These are phyloP conservation scores for Maudiozyma barnettii DNA, from an alignment of 805 yeast genomes.

Conservation along the genomic window DNA sequence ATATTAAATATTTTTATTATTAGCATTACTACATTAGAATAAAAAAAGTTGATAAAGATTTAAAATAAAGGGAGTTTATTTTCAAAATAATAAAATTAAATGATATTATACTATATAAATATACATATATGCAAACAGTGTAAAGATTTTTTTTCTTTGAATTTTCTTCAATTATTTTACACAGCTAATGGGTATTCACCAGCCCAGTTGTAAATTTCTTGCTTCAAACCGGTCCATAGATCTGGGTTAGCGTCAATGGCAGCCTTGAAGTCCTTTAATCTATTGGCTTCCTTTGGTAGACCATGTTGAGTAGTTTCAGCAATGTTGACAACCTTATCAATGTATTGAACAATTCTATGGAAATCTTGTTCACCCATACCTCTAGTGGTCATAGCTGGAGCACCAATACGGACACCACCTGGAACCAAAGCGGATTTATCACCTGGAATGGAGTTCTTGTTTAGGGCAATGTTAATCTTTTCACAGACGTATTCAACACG, in stretches of 20 bases:
- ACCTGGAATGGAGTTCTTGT: conserved; percentile 97
- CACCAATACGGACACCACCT: conserved; percentile 94
- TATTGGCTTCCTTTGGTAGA: conserved; percentile 88
- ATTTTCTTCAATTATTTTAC: conserved; percentile 19
- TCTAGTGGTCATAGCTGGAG: conserved; percentile 98
- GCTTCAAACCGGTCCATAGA: conserved; percentile 56
- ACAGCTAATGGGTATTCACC: conserved; percentile 69
- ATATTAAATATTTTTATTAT: not conserved
- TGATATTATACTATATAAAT: not conserved
- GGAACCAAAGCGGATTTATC: conserved; percentile 95
- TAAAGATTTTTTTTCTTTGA: not conserved
- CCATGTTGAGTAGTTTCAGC: conserved; percentile 67
- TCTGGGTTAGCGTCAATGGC: conserved; percentile 63
- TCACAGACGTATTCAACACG: conserved; percentile 94
- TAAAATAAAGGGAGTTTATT: no score
- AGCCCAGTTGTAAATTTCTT: conserved; percentile 86
- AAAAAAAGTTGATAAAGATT: no score
- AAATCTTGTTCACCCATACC: conserved; percentile 88
- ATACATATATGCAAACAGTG: not conserved
- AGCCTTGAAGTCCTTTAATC: conserved; percentile 90
- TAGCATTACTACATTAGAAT: not conserved
- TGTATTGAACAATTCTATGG: conserved; percentile 65
- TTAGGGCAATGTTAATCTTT: conserved; percentile 86
- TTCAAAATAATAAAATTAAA: not conserved
- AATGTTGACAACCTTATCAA: conserved; percentile 66